A percentile compares a stretch with the other conserved stretches of the same genome.
phyloP scores from a whole-genome alignment of 2,329 filamentous ascomycete genomes.

The Paecilomyces niveus region DNA sequence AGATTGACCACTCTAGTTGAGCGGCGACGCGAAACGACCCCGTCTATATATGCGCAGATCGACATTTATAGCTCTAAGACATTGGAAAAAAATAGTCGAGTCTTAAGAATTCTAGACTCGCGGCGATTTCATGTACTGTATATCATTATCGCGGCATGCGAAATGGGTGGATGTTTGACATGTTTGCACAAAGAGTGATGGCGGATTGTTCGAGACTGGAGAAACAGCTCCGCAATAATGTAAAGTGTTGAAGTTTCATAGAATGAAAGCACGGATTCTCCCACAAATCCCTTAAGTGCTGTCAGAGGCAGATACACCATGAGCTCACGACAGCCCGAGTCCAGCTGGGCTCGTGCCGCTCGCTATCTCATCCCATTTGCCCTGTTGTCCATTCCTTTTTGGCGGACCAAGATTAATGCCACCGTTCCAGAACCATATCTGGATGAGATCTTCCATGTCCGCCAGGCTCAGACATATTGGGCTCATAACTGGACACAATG shows the following conservation, averaged over 20 bases:
- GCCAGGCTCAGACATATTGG: conserved; percentile 86
- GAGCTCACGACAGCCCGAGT: conserved; percentile 22
- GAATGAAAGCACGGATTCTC: not conserved
- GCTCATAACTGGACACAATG: conserved; percentile 65
- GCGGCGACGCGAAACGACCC: not conserved
- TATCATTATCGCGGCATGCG: conserved; percentile 5
- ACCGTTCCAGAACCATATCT: conserved; percentile 54
- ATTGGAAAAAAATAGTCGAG: not conserved
- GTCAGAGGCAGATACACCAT: conserved; percentile 14
- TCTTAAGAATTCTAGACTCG: not conserved
- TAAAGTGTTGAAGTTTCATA: conserved; percentile 1
- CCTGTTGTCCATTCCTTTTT: conserved; percentile 28
- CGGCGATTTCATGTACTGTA: not conserved
- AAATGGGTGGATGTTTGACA: conserved; percentile 19
- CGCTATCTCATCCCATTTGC: conserved; percentile 30
- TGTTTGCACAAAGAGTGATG: conserved; percentile 21
- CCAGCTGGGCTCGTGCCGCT: conserved; percentile 25
- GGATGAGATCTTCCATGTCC: conserved; percentile 58
- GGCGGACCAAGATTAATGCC: conserved; percentile 40
- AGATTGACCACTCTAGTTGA: not conserved
- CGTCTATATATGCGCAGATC: not conserved
- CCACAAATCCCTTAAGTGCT: not conserved
- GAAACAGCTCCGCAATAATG: conserved; percentile 1
- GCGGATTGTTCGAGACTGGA: conserved; percentile 10
- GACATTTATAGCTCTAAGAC: not conserved